Evolutionary conservation across 768 basidiomycete species (phyloP), one percentile per base, ranked within the genome.

Genomic region (Mycena amicta): DNA sequence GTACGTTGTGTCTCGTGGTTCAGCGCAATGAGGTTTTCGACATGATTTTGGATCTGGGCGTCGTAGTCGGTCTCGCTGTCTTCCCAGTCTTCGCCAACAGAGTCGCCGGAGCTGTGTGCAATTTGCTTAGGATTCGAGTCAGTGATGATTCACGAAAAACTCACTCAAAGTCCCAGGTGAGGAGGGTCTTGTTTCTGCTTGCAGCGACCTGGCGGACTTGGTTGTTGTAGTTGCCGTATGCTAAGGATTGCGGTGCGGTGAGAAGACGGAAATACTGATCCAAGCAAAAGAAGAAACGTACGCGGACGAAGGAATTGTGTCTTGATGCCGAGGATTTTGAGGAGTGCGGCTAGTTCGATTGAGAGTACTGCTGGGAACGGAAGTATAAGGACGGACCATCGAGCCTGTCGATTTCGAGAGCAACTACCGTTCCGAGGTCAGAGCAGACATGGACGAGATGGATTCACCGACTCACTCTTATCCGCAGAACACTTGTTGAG

Each of bases 1-100:
- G 49, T 58, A 76, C 77, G 69, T 51, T 73, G 61, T 2, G 72
- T 71, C 59, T 81, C 79, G 54, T 81, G 80, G 58, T 78, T 80
- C 47, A 81, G 68, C 0, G 77, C 64, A 26, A 82, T 61, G 46
- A 80, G 70, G 16, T 67, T 79, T 45, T 56, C 66, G 13, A 76
- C 77, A 50, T 72, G 72, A 11, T 61, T 15, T 0, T 53, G 56
- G 29, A 77, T 66, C 5, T 67, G 25, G 0, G 66, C 26, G 43
- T 72, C 69, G 50, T 79, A 79, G 2, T 52, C 30, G 12, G 46
- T 51, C 55, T 77, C 60, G 49, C 75, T 77, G 56, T 77, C 58
- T 2, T 68, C 64, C 5, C 62, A 62, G 5, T 74, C 67, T 6
- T 73, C 70, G 12, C 76, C 77, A 12, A 70, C 50, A 6, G 78